Percentiles rank a stretch among this genome's conserved stretches.
Evolutionary conservation across 2,329 filamentous ascomycete genomes (phyloP).

Genomic region (Arthrobotrys entomopaga): DNA sequence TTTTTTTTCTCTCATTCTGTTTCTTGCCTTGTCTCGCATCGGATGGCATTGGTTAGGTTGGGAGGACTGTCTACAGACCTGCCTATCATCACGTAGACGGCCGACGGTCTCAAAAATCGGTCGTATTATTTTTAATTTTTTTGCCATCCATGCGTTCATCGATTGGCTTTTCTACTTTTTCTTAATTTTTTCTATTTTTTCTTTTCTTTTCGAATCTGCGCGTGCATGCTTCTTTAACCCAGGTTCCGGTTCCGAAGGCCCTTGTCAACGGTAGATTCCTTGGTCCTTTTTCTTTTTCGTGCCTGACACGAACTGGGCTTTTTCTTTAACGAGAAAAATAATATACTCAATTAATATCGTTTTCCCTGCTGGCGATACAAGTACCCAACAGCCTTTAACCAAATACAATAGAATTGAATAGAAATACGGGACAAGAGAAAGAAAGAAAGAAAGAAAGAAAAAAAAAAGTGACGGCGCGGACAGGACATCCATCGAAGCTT

Average conservation of each 20-base stretch:
- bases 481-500: too few species aligned
- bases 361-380: not conserved
- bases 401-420: too few species aligned
- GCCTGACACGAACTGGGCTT: conserved; percentile 3
- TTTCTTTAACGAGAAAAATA: conserved; percentile 7
- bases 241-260: not conserved
- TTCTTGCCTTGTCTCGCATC: conserved; percentile 4
- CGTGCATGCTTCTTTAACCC: not conserved
- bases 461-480: too few species aligned
- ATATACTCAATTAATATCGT: conserved; percentile 7
- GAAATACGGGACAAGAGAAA: too few species aligned
- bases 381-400: too few species aligned
- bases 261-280: conserved; percentile 3
- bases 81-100: conserved; percentile 1
- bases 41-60: not conserved
- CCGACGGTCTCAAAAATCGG: not conserved
- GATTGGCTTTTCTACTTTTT: conserved; percentile 1
- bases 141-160: conserved; percentile 16
- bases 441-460: too few species aligned
- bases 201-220: not conserved
- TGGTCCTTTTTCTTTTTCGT: not conserved
- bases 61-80: not conserved
- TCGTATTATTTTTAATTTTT: not conserved
- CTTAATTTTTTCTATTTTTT: conserved; percentile 11
- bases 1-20: not conserved